Conservation (phyloP, 148 eudicot species). For the Cornus florida region DNA sequence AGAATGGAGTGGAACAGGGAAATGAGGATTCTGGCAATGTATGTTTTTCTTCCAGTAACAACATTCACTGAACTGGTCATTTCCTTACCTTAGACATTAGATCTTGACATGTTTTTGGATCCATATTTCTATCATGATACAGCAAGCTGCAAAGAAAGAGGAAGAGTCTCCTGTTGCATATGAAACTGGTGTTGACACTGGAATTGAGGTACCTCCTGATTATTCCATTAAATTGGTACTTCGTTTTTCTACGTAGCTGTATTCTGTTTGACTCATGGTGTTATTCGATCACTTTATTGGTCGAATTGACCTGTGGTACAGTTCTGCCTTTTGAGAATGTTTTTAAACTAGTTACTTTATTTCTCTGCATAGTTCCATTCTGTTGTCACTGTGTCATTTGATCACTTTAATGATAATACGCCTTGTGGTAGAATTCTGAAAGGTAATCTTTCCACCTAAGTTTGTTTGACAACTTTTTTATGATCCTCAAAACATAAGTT, state of each 20-base stretch:
- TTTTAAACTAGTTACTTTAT: too few species aligned
- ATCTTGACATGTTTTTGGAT: constrained; percentile 15
- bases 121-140: constrained; percentile 14
- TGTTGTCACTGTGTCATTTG: neutral
- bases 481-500: neutral
- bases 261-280: neutral
- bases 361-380: neutral
- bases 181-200: constrained; percentile 34
- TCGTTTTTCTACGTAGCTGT: neutral
- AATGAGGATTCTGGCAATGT: constrained; percentile 15
- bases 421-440: neutral
- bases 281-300: neutral
- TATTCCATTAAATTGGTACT: neutral
- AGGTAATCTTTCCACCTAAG: neutral
- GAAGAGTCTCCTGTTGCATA: constrained; percentile 36
- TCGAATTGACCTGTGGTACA: neutral
- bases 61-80: constrained; percentile 4
- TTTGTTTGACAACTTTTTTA: neutral
- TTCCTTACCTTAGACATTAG: constrained; percentile 1
- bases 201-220: constrained; percentile 44
- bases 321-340: neutral
- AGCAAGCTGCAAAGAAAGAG: constrained; percentile 39
- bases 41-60: constrained; percentile 8
- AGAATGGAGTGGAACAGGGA: constrained; percentile 45
- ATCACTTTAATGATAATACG: neutral